These are phyloP conservation scores for Remersonia thermophila DNA, from an alignment of 2,329 filamentous ascomycete genomes.

Conservation along the genomic window DNA sequence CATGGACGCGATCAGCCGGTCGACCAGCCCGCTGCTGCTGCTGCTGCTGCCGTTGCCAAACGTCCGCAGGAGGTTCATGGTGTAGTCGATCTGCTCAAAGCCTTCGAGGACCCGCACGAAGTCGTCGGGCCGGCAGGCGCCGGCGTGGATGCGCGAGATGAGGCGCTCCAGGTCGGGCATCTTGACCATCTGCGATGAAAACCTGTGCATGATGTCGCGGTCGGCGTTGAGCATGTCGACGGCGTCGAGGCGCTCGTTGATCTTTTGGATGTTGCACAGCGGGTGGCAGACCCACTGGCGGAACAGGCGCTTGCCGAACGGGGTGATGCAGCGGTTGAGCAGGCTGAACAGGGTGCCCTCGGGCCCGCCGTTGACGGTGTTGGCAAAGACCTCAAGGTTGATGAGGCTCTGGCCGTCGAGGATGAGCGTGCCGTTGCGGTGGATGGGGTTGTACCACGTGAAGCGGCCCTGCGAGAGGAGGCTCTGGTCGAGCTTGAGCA, in stretches of 20 bases:
- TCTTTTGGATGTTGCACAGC: slow-evolving; percentile 70
- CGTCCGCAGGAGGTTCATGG: slow-evolving; percentile 64
- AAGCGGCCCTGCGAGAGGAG: slow-evolving; percentile 87
- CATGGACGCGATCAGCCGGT: slow-evolving; percentile 73
- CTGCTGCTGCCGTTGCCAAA: slow-evolving; percentile 59
- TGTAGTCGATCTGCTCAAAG: slow-evolving; percentile 96
- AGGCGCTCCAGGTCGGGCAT: slow-evolving; percentile 90
- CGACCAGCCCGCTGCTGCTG: slow-evolving; percentile 70
- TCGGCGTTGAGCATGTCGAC: slow-evolving; percentile 88
- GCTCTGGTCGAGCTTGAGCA: slow-evolving; percentile 79
- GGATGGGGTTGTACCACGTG: slow-evolving; percentile 80
- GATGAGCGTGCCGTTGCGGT: slow-evolving; percentile 78
- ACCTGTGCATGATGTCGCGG: slow-evolving; percentile 66
- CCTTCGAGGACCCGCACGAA: slow-evolving; percentile 90
- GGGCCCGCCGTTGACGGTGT: slow-evolving; percentile 72
- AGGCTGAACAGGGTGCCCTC: slow-evolving; percentile 85
- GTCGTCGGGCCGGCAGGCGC: slow-evolving; percentile 78
- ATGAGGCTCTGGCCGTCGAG: slow-evolving; percentile 92
- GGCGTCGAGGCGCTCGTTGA: slow-evolving; percentile 88
- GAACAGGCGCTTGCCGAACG: slow-evolving; percentile 92
- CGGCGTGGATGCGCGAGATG: slow-evolving; percentile 88
- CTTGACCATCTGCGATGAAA: slow-evolving; percentile 76
- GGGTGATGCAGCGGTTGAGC: slow-evolving; percentile 87
- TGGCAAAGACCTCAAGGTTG: slow-evolving; percentile 95
- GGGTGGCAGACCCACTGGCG: slow-evolving; percentile 97